Evolutionary conservation across 164 flowering plant genomes (phyloP).

Genomic region (Buxus sempervirens): DNA sequence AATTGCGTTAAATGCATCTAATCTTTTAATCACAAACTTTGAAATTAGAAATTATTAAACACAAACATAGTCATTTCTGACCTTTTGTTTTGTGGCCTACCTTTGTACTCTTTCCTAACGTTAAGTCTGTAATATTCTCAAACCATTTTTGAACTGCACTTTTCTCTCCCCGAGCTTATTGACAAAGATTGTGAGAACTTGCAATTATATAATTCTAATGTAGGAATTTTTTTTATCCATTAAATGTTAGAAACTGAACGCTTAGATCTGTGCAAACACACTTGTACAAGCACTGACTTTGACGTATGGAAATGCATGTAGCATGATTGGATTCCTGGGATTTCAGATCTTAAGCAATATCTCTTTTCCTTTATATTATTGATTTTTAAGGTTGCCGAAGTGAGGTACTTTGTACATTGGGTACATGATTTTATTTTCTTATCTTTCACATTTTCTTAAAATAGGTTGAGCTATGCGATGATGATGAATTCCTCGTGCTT

Average conservation of each 20-base stretch:
- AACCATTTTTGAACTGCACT: too few species aligned
- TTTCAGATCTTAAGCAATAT: not conserved
- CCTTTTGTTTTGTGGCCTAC: too few species aligned
- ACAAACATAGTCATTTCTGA: too few species aligned
- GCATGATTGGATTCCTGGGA: not conserved
- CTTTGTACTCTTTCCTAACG: too few species aligned
- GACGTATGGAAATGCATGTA: not conserved
- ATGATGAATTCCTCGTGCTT: conserved; percentile 68
- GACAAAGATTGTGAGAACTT: not conserved
- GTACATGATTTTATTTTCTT: not conserved
- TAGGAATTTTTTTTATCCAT: not conserved
- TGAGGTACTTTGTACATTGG: not conserved
- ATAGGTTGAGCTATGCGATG: conserved; percentile 70
- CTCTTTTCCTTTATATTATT: not conserved
- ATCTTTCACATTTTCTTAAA: not conserved
- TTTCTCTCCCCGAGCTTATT: too few species aligned
- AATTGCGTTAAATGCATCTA: too few species aligned
- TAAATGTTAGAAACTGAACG: not conserved
- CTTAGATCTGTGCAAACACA: not conserved
- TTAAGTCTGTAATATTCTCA: too few species aligned
- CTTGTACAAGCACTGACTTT: not conserved
- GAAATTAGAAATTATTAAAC: too few species aligned
- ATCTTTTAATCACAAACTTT: too few species aligned
- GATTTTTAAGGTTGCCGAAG: not conserved
- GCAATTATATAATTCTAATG: not conserved